phyloP scores from a whole-genome alignment of 805 yeast species.

The Nakazawaea populi region DNA sequence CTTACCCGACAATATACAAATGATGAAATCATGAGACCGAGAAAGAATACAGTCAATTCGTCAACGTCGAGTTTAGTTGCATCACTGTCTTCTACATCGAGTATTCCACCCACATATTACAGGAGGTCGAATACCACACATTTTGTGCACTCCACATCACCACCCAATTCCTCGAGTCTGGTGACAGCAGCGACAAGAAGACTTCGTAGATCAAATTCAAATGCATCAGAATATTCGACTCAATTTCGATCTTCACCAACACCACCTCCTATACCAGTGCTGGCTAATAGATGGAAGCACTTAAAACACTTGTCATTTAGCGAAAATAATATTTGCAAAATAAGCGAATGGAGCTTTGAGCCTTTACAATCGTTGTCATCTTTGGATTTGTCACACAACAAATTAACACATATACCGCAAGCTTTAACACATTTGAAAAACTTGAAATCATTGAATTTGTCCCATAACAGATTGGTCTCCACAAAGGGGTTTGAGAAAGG shows the following conservation, averaged over 20 bases:
- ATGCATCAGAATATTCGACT: conserved; percentile 7
- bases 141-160: conserved; percentile 1
- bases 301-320: conserved; percentile 34
- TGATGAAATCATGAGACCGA: neutral
- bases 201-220: conserved; percentile 11
- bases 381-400: conserved; percentile 52
- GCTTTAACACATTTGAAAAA: conserved; percentile 43
- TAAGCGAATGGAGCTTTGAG: conserved; percentile 25
- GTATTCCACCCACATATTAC: neutral
- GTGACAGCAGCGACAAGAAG: conserved; percentile 1
- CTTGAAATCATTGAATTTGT: conserved; percentile 46
- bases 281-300: conserved; percentile 26
- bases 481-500: conserved; percentile 25
- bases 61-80: neutral
- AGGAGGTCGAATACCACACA: conserved; percentile 3
- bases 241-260: conserved; percentile 1
- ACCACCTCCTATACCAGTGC: conserved; percentile 6
- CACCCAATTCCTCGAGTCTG: conserved; percentile 3
- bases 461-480: conserved; percentile 38
- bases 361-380: conserved; percentile 27
- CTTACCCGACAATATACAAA: conserved; percentile 3
- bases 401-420: conserved; percentile 43
- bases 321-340: conserved; percentile 29
- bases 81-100: neutral
- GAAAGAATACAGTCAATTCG: conserved; percentile 5